Conservation (phyloP, 768 basidiomycete genomes). For the Vishniacozyma victoriae region DNA sequence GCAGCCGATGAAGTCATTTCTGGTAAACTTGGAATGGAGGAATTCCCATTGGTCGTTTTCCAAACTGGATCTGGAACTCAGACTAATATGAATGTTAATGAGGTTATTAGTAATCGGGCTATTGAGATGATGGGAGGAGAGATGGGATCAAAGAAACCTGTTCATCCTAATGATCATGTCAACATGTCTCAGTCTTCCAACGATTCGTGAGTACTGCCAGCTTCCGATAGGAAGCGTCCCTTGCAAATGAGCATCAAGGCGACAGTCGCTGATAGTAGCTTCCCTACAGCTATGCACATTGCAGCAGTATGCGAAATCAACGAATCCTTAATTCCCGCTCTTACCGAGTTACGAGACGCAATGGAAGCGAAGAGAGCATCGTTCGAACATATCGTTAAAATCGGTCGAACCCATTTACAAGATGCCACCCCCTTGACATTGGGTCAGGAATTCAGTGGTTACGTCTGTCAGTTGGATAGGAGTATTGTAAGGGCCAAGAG, state of each 20-base stretch:
- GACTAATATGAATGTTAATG: constrained; percentile 99
- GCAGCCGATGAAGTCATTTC: constrained; percentile 98
- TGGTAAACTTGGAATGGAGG: constrained; percentile 75
- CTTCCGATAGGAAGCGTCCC: background rate
- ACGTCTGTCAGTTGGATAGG: constrained; percentile 88
- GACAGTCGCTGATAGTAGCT: constrained; percentile 52
- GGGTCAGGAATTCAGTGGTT: constrained; percentile 97
- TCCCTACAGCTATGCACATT: constrained; percentile 99
- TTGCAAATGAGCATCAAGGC: background rate
- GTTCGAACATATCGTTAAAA: constrained; percentile 93
- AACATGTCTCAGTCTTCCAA: constrained; percentile 99
- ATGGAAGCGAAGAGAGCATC: constrained; percentile 72
- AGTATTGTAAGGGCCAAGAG: constrained; percentile 77
- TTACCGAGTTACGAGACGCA: constrained; percentile 75
- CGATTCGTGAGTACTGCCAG: constrained; percentile 68
- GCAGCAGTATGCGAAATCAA: constrained; percentile 87
- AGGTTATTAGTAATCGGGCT: constrained; percentile 97
- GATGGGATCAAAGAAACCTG: constrained; percentile 91
- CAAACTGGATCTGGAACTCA: constrained; percentile 99
- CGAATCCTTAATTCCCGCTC: constrained; percentile 71
- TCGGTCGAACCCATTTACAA: constrained; percentile 93
- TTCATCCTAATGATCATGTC: constrained; percentile 98
- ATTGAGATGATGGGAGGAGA: constrained; percentile 94
- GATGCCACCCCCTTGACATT: constrained; percentile 96
- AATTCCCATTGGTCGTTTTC: constrained; percentile 98